Evolutionary conservation across 2,329 filamentous ascomycete species (phyloP), one percentile per base, ranked within the genome.

Genomic region (Berkeleyomyces basicola): DNA sequence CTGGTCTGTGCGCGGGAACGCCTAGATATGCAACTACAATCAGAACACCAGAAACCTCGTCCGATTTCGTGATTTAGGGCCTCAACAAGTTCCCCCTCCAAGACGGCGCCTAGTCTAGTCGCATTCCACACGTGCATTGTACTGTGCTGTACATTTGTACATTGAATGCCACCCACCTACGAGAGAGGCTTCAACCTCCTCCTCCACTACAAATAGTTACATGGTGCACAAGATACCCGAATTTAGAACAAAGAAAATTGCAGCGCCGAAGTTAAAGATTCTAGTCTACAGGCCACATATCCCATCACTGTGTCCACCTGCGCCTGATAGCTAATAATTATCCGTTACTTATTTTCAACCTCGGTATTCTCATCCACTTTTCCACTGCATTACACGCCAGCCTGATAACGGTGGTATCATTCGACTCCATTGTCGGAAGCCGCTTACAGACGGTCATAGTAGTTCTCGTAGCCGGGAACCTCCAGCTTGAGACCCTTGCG

Each of bases 401-500:
- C 46, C 63, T 59, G 46, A 42, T 53, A 64, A 61, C 63, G 59
- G 63, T 64, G 63, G 63, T 61, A 64, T 64, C 53, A 61, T 59
- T 57, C 47, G 59, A 58, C 55, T 64, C 47, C 51, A 64, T 58
- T 33, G 36, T 63, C 49, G 43, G 55, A 61, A 64, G 63, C 59
- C 53, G 59, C 33, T 64, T 64, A 64, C 63, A 64, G 63, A 58
- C 55, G 60, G 63, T 64, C 63, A 43, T 64, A 64, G 63, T 64
- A 64, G 87, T 96, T 96, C 75, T 90, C 89, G 80, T 90, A 86
- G 75, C 87, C 88, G 71, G 93, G 92, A 75, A 96, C 88, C 72
- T 90, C 84, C 74, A 87, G 79, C 90, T 99, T 99, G 83, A 99
- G 82, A 90, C 92, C 93, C 90, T 99, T 99, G 80, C 92, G 89